Percentiles rank a stretch among this genome's conserved stretches.
Evolutionary conservation across 495 filamentous ascomycete species (phyloP).

Genomic region (Hypoxylon cercidicola): DNA sequence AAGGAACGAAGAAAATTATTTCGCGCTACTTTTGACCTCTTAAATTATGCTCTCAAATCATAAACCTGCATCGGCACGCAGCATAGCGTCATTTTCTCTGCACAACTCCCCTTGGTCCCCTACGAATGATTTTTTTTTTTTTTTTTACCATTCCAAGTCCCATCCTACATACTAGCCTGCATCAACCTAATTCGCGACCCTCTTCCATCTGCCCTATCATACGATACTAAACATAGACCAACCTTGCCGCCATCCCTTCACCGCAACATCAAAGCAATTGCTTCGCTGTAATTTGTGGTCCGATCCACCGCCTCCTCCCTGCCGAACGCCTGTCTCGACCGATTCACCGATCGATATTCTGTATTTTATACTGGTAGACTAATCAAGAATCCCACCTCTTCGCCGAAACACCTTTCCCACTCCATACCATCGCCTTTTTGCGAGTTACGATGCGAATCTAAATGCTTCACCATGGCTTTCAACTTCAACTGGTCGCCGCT

Average conservation of each 20-base stretch:
- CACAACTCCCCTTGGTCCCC: slow-evolving; percentile 35
- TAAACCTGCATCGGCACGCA: slow-evolving; percentile 28
- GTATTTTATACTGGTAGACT: slow-evolving; percentile 19
- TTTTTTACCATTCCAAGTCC: neutral
- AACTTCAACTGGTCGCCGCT: slow-evolving; percentile 99
- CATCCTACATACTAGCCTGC: neutral
- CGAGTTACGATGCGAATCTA: slow-evolving; percentile 40
- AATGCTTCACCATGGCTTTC: slow-evolving; percentile 82
- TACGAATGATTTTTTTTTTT: slow-evolving; percentile 7
- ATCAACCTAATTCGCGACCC: slow-evolving; percentile 14
- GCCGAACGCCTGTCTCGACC: slow-evolving; percentile 31
- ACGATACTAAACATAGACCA: slow-evolving; percentile 11
- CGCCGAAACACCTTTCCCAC: slow-evolving; percentile 16
- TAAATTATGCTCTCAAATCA: slow-evolving; percentile 3
- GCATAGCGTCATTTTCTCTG: slow-evolving; percentile 38
- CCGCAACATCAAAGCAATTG: slow-evolving; percentile 36
- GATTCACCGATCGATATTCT: slow-evolving; percentile 31
- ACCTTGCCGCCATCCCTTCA: slow-evolving; percentile 15
- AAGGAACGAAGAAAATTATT: slow-evolving; percentile 17
- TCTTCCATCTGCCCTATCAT: slow-evolving; percentile 24
- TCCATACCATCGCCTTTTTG: slow-evolving; percentile 2
- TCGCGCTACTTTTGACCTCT: slow-evolving; percentile 22
- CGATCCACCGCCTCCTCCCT: slow-evolving; percentile 31
- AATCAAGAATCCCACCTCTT: slow-evolving; percentile 24
- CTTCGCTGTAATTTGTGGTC: slow-evolving; percentile 37